These are phyloP conservation scores for Russula sp. DNA, from an alignment of 768 basidiomycete species.

Conservation along the genomic window DNA sequence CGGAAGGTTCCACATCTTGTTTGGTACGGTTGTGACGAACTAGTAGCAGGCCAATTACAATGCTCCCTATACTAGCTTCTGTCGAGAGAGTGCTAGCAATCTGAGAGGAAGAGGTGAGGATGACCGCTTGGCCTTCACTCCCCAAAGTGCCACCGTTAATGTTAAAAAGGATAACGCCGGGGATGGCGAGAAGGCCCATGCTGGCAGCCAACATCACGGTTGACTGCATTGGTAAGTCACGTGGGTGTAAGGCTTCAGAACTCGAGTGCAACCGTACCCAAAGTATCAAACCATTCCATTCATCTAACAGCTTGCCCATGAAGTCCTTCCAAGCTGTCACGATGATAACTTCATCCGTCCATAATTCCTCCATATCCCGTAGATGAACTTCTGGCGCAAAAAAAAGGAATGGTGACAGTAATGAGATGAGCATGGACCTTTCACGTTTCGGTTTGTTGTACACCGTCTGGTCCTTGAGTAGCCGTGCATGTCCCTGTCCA, in stretches of 20 bases:
- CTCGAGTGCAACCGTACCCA: background rate
- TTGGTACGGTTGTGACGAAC: slow-evolving; percentile 17
- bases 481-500: slow-evolving; percentile 4
- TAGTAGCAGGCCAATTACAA: slow-evolving; percentile 22
- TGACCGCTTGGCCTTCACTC: background rate
- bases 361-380: slow-evolving; percentile 2
- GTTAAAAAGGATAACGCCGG: slow-evolving; percentile 20
- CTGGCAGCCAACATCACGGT: slow-evolving; percentile 30
- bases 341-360: slow-evolving; percentile 6
- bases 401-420: slow-evolving; percentile 6
- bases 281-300: slow-evolving; percentile 7
- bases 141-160: background rate
- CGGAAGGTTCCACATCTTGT: background rate
- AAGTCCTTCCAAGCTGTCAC: slow-evolving; percentile 2
- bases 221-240: slow-evolving; percentile 15
- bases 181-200: slow-evolving; percentile 32
- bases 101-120: slow-evolving; percentile 35
- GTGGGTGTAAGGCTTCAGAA: background rate
- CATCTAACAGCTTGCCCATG: slow-evolving; percentile 1
- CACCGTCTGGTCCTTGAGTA: background rate
- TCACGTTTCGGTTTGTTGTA: background rate
- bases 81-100: slow-evolving; percentile 45
- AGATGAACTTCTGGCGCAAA: slow-evolving; percentile 11
- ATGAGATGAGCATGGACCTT: background rate
- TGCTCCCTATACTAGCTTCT: slow-evolving; percentile 40